Conservation (phyloP, 176 grass and related monocot genomes). For the Carex myosuroides region DNA sequence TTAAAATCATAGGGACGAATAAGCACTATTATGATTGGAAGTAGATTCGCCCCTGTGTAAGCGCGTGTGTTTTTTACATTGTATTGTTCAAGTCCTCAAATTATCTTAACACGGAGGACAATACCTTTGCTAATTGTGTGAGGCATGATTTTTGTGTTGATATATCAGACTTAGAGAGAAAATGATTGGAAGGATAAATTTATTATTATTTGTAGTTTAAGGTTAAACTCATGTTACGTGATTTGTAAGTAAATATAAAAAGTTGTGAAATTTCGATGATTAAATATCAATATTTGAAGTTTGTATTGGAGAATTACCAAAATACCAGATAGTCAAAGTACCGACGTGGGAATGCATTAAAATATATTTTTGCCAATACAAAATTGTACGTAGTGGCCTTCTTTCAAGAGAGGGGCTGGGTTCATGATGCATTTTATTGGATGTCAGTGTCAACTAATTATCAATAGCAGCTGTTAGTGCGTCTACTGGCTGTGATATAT, state of each 20-base stretch:
- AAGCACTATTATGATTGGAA: too few relatives aligned
- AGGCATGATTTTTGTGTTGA: background rate
- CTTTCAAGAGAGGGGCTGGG: background rate
- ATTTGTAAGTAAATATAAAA: background rate
- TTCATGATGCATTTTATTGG: background rate
- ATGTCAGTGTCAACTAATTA: background rate
- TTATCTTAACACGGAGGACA: too few relatives aligned
- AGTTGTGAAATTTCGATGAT: background rate
- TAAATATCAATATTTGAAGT: background rate
- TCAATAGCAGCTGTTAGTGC: background rate
- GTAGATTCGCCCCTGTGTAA: too few relatives aligned
- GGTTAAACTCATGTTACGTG: background rate
- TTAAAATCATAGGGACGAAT: too few relatives aligned
- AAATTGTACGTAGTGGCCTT: too few relatives aligned
- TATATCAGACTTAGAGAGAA: background rate
- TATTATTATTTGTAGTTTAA: background rate
- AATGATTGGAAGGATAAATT: background rate
- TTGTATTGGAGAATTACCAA: background rate
- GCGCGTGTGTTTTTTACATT: too few relatives aligned
- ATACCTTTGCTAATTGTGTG: too few relatives aligned
- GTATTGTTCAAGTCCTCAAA: too few relatives aligned
- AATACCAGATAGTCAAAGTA: too few relatives aligned
- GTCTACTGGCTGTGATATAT: background rate
- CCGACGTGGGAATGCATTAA: too few relatives aligned
- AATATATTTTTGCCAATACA: too few relatives aligned